Evolutionary conservation across 768 basidiomycete species (phyloP).

Genomic region (Boletus sp.): DNA sequence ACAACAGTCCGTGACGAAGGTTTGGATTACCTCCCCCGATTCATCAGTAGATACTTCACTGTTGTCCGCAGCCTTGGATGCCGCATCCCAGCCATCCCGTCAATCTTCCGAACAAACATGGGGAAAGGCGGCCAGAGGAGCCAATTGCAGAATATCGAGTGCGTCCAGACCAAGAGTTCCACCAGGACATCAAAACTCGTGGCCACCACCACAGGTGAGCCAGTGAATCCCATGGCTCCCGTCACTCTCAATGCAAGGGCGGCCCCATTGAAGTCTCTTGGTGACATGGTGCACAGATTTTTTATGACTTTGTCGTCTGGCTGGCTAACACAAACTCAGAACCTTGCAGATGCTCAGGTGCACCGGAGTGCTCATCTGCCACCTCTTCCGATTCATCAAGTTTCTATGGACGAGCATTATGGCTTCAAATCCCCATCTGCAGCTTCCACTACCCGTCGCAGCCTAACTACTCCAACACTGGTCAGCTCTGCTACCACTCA

Average conservation of each 20-base stretch:
- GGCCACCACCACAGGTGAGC: neutral
- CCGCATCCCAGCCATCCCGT: neutral
- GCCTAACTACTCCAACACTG: neutral
- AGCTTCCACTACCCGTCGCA: neutral
- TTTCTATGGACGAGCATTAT: neutral
- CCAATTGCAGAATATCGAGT: neutral
- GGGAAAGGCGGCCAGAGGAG: neutral
- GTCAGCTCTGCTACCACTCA: neutral
- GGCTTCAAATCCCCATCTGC: neutral
- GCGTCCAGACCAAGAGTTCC: neutral
- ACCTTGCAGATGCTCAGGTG: neutral
- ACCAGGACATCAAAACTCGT: neutral
- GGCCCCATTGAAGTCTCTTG: neutral
- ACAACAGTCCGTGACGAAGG: no score
- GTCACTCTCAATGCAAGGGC: neutral
- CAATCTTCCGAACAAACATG: neutral
- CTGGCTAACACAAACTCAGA: no score
- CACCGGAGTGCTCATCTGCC: neutral
- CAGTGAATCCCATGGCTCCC: neutral
- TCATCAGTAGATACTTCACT: neutral
- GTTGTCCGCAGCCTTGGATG: neutral
- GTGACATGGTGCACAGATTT: no score
- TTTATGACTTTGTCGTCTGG: no score
- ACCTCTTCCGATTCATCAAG: neutral
- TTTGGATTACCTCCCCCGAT: no score